These are phyloP conservation scores for Yueomyces sp. DNA, from an alignment of 805 yeast genomes.

Conservation along the genomic window DNA sequence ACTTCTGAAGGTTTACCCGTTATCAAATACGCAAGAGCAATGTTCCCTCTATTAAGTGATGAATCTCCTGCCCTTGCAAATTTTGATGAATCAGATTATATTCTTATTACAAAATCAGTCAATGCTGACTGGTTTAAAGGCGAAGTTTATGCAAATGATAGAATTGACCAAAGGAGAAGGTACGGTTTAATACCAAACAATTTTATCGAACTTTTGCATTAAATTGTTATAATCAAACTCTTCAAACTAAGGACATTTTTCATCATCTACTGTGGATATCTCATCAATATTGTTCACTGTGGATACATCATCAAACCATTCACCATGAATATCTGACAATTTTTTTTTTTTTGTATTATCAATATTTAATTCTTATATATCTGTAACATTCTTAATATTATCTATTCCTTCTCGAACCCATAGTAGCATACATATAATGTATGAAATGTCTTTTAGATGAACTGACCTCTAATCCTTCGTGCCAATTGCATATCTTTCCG, in stretches of 20 bases:
- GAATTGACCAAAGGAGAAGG: constrained; percentile 7
- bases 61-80: constrained; percentile 18
- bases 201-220: constrained; percentile 8
- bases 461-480: constrained; percentile 55
- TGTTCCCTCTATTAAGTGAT: constrained; percentile 17
- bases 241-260: background rate
- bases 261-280: no score
- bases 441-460: constrained; percentile 7
- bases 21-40: constrained; percentile 20
- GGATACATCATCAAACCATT: no score
- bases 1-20: constrained; percentile 16
- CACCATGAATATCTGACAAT: no score
- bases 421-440: no score
- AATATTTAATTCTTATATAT: no score
- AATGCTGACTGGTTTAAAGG: constrained; percentile 24
- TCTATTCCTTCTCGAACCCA: no score
- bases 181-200: constrained; percentile 18
- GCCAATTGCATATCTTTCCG: constrained; percentile 73
- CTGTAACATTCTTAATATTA: no score
- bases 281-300: no score
- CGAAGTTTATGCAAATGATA: constrained; percentile 20
- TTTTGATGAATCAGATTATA: constrained; percentile 20
- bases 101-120: constrained; percentile 18
- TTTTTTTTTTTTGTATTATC: no score
- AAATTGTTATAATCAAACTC: no score